Base-by-base conservation (phyloP, 768 basidiomycete species). In the Kwoniella shandongensis region DNA sequence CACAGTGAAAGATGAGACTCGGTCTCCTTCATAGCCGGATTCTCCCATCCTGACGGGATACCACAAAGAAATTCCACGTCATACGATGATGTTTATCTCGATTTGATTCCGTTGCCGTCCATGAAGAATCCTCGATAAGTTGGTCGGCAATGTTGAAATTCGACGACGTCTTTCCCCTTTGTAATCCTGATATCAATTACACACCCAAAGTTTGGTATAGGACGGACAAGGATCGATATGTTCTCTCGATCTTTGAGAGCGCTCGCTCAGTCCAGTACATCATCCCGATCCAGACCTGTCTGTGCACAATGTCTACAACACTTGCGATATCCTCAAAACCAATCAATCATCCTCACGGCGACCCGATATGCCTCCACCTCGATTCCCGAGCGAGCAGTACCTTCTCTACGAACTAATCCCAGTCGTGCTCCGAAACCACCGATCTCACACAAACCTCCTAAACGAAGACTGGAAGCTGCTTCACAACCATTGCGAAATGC, bases 401-500 rank as follows among this genome's bases (percentile, higher is more conserved):
- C 20, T 18, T 25, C 1, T 47, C 20, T 22, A 22, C 12, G 27
- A 51, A 35, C 30, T 35, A 39, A 10, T 6, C 13, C 6, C 40
- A 48, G 15, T 10, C 25, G 32, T 44, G 51, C 22, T 1, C 44
- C 56, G 5, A 67, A 65, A 51, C 46, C 62, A 6, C 65, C 61
- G 3, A 23, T 50, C 32, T 63, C 68, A 3, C 72, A 69, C 48
- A 76, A 76, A 61, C 72, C 71, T 4, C 69, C 75, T 20, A 73
- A 73, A 63, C 83, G 91, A 42, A 84, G 91, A 44, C 83, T 89
- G 6, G 91, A 91, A 15, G 83, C 88, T 15, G 91, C 84, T 4
- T 96, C 91, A 2, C 81, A 89, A 40, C 86, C 89, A 6, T 89
- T 94, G 60, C 87, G 91, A 47, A 81, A 86, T 22, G 91, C 88